Evolutionary conservation across 2,329 filamentous ascomycete species (phyloP).

Genomic region (Hyphodiscus sp.): DNA sequence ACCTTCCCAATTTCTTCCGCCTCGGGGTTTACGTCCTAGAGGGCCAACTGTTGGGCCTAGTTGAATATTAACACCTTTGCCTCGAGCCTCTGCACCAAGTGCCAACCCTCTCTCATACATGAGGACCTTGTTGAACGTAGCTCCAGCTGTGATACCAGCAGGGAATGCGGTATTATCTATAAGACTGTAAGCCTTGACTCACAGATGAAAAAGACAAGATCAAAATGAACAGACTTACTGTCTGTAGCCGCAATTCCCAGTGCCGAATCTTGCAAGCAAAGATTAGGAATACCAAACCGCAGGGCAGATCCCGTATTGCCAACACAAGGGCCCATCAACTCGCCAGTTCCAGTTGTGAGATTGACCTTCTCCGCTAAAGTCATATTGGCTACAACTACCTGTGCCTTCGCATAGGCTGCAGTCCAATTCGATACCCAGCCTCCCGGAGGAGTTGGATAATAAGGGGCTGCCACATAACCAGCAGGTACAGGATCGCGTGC

Average conservation of each 20-base stretch:
- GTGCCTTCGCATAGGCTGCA: conserved; percentile 64
- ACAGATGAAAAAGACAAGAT: not conserved
- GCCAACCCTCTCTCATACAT: conserved; percentile 63
- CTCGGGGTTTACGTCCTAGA: conserved; percentile 63
- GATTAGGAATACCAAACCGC: conserved; percentile 64
- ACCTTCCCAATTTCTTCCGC: conserved; percentile 70
- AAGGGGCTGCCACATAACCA: conserved; percentile 24
- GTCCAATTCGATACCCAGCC: conserved; percentile 54
- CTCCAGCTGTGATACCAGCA: conserved; percentile 68
- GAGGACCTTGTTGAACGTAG: conserved; percentile 67
- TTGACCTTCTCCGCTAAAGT: conserved; percentile 77
- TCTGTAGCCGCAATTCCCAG: conserved; percentile 68
- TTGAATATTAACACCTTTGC: conserved; percentile 66
- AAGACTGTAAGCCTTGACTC: not conserved
- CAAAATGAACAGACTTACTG: conserved; percentile 22
- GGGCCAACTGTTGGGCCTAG: conserved; percentile 59
- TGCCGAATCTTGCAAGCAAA: conserved; percentile 67
- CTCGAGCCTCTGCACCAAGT: conserved; percentile 63
- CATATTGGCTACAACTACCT: conserved; percentile 64
- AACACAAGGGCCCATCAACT: conserved; percentile 66
- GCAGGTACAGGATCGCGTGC: conserved; percentile 14
- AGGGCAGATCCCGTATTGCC: conserved; percentile 69
- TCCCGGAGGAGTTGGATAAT: conserved; percentile 38
- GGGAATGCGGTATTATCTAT: conserved; percentile 67
- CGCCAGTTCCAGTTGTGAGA: conserved; percentile 63